Evolutionary conservation across 2,329 filamentous ascomycete species (phyloP).

Genomic region (Penicillium sp.): DNA sequence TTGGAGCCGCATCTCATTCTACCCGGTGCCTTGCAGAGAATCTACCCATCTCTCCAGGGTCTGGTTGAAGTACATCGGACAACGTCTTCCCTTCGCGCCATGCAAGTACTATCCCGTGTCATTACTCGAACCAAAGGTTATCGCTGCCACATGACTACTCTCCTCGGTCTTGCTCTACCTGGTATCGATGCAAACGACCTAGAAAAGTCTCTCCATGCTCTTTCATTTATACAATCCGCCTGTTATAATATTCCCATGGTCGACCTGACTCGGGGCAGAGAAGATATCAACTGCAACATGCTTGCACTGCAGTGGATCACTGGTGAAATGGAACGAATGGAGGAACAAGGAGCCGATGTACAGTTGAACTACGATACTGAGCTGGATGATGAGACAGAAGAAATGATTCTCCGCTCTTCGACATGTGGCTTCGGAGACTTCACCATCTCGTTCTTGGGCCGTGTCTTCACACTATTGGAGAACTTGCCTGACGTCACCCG

Average conservation of each 20-base stretch:
- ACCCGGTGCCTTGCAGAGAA: constrained; percentile 88
- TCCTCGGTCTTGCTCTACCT: constrained; percentile 87
- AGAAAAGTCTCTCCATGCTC: constrained; percentile 90
- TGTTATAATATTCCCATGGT: constrained; percentile 94
- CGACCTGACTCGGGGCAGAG: constrained; percentile 68
- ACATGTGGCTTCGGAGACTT: constrained; percentile 94
- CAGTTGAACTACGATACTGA: constrained; percentile 81
- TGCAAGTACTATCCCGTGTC: constrained; percentile 87
- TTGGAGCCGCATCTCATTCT: constrained; percentile 89
- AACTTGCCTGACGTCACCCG: constrained; percentile 90
- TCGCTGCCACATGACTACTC: constrained; percentile 88
- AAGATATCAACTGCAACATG: constrained; percentile 68
- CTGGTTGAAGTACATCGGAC: constrained; percentile 96
- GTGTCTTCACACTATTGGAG: constrained; percentile 92
- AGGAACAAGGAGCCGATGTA: constrained; percentile 78
- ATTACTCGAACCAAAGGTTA: constrained; percentile 96
- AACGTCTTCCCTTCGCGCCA: constrained; percentile 83
- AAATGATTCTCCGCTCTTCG: constrained; percentile 83
- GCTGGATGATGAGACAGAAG: constrained; percentile 81
- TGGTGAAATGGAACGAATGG: constrained; percentile 89
- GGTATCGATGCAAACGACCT: constrained; percentile 97
- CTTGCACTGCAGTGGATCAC: constrained; percentile 92
- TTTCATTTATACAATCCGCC: constrained; percentile 92
- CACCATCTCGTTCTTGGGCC: constrained; percentile 81
- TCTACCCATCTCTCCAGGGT: constrained; percentile 95